phyloP scores from a whole-genome alignment of 73 alveolate genomes.

The Blepharisma japonicum region DNA sequence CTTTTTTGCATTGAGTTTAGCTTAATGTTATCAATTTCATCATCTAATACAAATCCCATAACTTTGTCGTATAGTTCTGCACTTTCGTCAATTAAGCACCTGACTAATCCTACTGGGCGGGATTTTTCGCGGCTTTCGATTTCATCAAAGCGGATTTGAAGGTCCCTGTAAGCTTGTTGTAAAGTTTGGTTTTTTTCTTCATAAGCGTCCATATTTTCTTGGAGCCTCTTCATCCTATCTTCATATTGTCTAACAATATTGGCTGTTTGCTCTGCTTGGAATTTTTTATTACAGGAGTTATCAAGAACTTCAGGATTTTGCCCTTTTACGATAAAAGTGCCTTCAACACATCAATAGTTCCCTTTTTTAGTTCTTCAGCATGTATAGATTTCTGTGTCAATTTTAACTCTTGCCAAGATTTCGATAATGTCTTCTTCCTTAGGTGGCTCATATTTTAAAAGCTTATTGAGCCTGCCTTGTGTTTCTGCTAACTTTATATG shows the following conservation, averaged over 20 bases:
- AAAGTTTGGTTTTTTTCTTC: conserved; percentile 15
- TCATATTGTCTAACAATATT: neutral
- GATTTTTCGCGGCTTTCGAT: neutral
- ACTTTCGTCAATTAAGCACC: neutral
- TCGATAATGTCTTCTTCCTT: neutral
- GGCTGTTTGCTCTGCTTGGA: neutral
- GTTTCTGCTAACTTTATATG: neutral
- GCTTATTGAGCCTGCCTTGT: neutral
- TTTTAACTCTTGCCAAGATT: neutral
- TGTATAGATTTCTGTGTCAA: neutral
- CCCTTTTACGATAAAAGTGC: neutral
- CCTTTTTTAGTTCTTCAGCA: neutral
- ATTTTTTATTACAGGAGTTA: neutral
- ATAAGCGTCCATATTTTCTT: neutral
- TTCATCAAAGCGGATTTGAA: neutral
- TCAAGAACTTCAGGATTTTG: conserved; percentile 7
- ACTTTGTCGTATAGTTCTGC: neutral
- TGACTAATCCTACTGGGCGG: neutral
- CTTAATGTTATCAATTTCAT: neutral
- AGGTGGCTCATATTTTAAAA: conserved; percentile 12
- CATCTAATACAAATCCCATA: neutral
- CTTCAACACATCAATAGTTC: neutral
- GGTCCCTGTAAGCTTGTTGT: neutral
- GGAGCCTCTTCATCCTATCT: neutral
- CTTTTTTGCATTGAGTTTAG: neutral